These are phyloP conservation scores for Hymenoscyphus scutula DNA, from an alignment of 2,329 filamentous ascomycete species.

Conservation along the genomic window DNA sequence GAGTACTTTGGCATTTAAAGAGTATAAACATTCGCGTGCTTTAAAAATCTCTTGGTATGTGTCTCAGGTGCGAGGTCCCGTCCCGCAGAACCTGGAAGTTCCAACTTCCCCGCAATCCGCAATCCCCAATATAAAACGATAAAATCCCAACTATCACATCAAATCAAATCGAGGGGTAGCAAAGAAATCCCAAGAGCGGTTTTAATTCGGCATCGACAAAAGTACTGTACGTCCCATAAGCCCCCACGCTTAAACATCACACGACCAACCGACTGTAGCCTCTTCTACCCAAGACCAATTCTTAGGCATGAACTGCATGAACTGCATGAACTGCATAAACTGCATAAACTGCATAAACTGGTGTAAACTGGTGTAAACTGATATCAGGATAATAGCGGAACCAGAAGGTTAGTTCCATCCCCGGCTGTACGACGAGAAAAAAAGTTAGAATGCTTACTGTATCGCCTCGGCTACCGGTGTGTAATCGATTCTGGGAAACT, in stretches of 20 bases:
- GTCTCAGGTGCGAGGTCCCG: not conserved
- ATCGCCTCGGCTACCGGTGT: not conserved
- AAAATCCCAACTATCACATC: not conserved
- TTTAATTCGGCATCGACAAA: not conserved
- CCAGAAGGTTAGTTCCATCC: not conserved
- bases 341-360: too few relatives aligned
- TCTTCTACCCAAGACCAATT: not conserved
- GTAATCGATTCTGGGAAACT: not conserved
- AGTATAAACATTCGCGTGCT: too few relatives aligned
- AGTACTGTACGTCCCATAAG: not conserved
- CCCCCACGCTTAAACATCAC: not conserved
- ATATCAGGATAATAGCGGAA: not conserved
- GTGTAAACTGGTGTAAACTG: too few relatives aligned
- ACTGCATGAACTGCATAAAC: too few relatives aligned
- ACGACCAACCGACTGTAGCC: not conserved
- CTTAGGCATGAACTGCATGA: not conserved
- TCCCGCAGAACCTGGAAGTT: too few relatives aligned
- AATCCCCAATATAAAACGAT: conserved; percentile 1
- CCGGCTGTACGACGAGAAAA: not conserved
- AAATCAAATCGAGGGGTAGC: not conserved
- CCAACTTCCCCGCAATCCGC: not conserved
- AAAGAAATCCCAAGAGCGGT: not conserved
- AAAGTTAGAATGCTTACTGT: conserved; percentile 3
- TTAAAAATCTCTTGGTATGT: not conserved
- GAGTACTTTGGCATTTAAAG: not conserved